Evolutionary conservation across 441 rosid species (phyloP).

Genomic region (Erodium trifolium): DNA sequence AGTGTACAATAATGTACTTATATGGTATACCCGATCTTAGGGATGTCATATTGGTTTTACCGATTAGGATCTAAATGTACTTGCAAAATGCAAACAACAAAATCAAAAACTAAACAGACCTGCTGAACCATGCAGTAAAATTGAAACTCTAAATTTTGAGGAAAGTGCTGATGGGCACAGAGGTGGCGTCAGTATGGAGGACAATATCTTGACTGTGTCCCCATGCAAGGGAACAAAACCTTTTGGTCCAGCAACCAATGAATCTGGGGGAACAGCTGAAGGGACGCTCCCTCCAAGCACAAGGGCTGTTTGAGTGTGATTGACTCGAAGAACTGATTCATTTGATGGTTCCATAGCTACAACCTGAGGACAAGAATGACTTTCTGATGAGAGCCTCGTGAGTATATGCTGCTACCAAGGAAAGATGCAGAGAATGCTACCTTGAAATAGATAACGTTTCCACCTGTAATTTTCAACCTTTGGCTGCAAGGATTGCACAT

Average conservation of each 20-base stretch:
- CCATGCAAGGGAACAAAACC: constrained; percentile 54
- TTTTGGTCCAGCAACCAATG: constrained; percentile 43
- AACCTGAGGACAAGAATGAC: constrained; percentile 46
- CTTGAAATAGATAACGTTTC: constrained; percentile 60
- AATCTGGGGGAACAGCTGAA: constrained; percentile 74
- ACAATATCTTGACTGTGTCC: constrained; percentile 56
- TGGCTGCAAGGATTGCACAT: constrained; percentile 65
- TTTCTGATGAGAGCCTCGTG: constrained; percentile 20
- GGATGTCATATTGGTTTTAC: background rate
- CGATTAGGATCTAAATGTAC: background rate
- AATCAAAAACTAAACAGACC: constrained; percentile 34
- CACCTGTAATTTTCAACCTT: constrained; percentile 28
- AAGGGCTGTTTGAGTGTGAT: constrained; percentile 70
- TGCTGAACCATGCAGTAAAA: constrained; percentile 63
- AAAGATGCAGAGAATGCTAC: constrained; percentile 27
- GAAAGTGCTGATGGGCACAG: constrained; percentile 73
- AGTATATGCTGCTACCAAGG: constrained; percentile 7
- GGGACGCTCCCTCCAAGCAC: constrained; percentile 83
- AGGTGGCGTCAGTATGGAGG: constrained; percentile 71
- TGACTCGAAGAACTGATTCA: constrained; percentile 66
- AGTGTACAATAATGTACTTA: background rate
- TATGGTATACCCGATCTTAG: background rate
- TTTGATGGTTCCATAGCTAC: constrained; percentile 86
- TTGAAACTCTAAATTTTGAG: constrained; percentile 81
- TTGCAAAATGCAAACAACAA: background rate